Evolutionary conservation across 1,284 basidiomycete species (phyloP).

Genomic region (Trichosporon asahii): DNA sequence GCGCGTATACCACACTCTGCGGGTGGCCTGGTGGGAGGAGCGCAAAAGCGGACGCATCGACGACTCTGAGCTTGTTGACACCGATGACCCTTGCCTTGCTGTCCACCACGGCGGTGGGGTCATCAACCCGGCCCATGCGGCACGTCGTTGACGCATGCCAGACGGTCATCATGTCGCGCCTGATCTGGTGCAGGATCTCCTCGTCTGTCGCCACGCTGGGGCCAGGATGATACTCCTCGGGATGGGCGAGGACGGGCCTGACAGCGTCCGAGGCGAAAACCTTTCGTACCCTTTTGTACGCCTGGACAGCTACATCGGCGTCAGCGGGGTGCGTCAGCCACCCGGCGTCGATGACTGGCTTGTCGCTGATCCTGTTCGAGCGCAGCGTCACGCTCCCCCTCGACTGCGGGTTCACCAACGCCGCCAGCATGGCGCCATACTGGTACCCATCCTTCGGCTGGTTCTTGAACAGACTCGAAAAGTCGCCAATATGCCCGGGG

Average conservation of each 20-base stretch:
- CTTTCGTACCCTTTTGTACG: slow-evolving; percentile 11
- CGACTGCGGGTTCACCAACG: slow-evolving; percentile 1
- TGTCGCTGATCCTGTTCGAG: neutral
- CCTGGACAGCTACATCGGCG: slow-evolving; percentile 6
- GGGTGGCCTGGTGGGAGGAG: slow-evolving; percentile 13
- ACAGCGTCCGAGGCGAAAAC: neutral
- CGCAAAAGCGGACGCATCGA: slow-evolving; percentile 12
- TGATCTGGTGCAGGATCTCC: neutral
- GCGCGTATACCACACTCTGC: slow-evolving; percentile 2
- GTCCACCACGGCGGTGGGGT: slow-evolving; percentile 15
- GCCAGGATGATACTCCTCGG: slow-evolving; percentile 10
- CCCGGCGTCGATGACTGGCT: slow-evolving; percentile 10
- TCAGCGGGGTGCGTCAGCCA: slow-evolving; percentile 15
- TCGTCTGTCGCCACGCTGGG: neutral
- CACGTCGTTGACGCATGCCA: slow-evolving; percentile 7
- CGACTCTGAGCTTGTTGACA: slow-evolving; percentile 10
- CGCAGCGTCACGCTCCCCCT: neutral
- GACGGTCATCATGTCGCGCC: slow-evolving; percentile 6
- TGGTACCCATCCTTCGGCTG: slow-evolving; percentile 15
- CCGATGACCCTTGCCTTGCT: slow-evolving; percentile 5
- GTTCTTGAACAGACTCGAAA: neutral
- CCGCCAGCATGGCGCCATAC: slow-evolving; percentile 11
- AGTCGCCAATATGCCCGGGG: slow-evolving; percentile 6
- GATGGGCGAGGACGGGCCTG: neutral
- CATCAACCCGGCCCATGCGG: slow-evolving; percentile 13